A percentile compares a stretch with the other conserved stretches of the same genome.
Evolutionary conservation across 805 yeast species (phyloP).

Genomic region (Wickerhamiella azyma): DNA sequence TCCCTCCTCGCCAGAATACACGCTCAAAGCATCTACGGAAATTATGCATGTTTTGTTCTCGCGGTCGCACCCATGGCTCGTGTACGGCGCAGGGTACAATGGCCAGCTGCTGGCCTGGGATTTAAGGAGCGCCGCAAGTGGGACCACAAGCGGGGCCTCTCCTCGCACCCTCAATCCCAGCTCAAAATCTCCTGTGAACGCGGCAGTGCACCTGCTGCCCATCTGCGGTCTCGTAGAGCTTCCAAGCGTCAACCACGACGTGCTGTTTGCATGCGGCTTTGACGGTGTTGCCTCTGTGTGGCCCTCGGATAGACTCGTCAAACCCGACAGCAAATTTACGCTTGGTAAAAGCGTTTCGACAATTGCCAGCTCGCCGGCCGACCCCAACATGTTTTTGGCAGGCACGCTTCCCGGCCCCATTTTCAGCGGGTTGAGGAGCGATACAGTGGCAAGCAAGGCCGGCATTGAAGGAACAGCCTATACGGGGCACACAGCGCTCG

Average conservation of each 20-base stretch:
- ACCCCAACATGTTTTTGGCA: slow-evolving; percentile 23
- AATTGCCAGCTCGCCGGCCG: slow-evolving; percentile 20
- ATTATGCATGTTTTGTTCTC: slow-evolving; percentile 32
- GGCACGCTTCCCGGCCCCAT: slow-evolving; percentile 30
- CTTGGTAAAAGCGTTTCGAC: slow-evolving; percentile 21
- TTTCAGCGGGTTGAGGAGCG: slow-evolving; percentile 24
- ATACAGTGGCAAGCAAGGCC: slow-evolving; percentile 18
- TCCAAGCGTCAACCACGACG: slow-evolving; percentile 22
- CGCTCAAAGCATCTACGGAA: slow-evolving; percentile 30
- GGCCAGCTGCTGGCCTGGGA: slow-evolving; percentile 45
- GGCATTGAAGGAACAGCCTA: slow-evolving; percentile 14
- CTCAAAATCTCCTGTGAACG: slow-evolving; percentile 22
- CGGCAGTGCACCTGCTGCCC: slow-evolving; percentile 26
- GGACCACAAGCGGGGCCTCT: too few relatives aligned
- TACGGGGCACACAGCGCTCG: slow-evolving; percentile 26
- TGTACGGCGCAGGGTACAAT: slow-evolving; percentile 36
- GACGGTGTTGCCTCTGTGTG: slow-evolving; percentile 29
- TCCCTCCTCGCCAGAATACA: slow-evolving; percentile 27
- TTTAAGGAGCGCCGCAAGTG: slow-evolving; percentile 19
- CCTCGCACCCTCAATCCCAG: slow-evolving; percentile 18
- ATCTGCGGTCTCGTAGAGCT: slow-evolving; percentile 21
- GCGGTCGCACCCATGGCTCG: slow-evolving; percentile 26
- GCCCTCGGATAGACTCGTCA: slow-evolving; percentile 26
- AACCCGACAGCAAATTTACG: slow-evolving; percentile 22
- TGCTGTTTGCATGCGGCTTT: slow-evolving; percentile 24